These are phyloP conservation scores for Trichophyton schoenleinii DNA, from an alignment of 2,329 filamentous ascomycete genomes.

Conservation along the genomic window DNA sequence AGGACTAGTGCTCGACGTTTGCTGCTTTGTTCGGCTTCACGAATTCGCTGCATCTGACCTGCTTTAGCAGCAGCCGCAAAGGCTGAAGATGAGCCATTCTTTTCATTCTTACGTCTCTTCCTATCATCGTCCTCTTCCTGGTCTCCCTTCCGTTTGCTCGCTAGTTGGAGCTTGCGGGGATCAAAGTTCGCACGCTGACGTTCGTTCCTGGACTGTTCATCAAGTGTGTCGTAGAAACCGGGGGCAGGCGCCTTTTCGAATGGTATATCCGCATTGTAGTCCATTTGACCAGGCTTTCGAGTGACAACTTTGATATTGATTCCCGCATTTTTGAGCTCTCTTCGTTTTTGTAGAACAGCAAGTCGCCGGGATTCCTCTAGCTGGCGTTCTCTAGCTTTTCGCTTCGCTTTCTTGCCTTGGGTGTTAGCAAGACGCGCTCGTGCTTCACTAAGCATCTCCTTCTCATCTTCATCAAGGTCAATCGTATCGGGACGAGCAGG, in stretches of 20 bases:
- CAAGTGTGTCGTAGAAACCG: constrained; percentile 86
- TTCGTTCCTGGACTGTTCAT: constrained; percentile 73
- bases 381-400: constrained; percentile 90
- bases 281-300: constrained; percentile 92
- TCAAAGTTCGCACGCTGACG: constrained; percentile 74
- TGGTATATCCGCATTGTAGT: constrained; percentile 97
- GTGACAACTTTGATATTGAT: constrained; percentile 96
- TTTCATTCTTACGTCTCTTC: constrained; percentile 82
- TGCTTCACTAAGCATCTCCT: constrained; percentile 98
- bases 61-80: constrained; percentile 83
- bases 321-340: constrained; percentile 91
- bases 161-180: constrained; percentile 79
- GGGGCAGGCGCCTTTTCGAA: constrained; percentile 83
- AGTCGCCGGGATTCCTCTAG: constrained; percentile 86
- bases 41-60: constrained; percentile 83
- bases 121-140: constrained; percentile 65
- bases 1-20: constrained; percentile 74
- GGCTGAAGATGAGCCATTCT: constrained; percentile 62
- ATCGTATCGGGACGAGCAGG: constrained; percentile 92
- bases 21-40: constrained; percentile 93
- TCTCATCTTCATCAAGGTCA: constrained; percentile 96
- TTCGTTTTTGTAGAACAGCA: constrained; percentile 82
- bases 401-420: constrained; percentile 96
- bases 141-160: constrained; percentile 83
- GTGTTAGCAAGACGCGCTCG: constrained; percentile 93